Conservation (phyloP, 345 rosid species). For the Syzygium oleosum region DNA sequence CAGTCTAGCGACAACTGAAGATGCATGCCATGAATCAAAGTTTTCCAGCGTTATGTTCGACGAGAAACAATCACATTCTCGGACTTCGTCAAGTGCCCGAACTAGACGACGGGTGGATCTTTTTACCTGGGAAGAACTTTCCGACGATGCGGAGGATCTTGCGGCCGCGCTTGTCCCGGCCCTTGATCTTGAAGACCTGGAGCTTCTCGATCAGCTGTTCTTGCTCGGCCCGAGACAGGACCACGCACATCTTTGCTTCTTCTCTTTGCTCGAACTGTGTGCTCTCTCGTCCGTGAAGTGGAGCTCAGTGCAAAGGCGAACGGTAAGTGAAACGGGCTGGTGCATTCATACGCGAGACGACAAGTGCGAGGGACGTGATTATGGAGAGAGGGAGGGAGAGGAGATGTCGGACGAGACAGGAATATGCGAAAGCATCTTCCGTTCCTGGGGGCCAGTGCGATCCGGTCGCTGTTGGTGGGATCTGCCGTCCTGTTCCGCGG, state of each 20-base stretch:
- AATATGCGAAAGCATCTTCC: background rate
- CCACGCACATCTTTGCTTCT: background rate
- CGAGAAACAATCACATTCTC: background rate
- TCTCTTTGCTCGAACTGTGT: background rate
- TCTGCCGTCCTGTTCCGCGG: background rate
- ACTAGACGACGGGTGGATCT: background rate
- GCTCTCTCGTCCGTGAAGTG: background rate
- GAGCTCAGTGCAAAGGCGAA: background rate
- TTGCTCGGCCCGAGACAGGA: slow-evolving; percentile 8
- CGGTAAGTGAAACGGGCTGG: background rate
- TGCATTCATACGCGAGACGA: background rate
- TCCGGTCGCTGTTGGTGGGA: background rate
- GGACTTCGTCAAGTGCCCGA: background rate
- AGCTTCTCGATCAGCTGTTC: slow-evolving; percentile 28
- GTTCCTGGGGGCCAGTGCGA: background rate
- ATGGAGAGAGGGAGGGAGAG: background rate
- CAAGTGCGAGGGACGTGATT: background rate
- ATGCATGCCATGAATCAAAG: background rate
- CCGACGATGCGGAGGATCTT: slow-evolving; percentile 33
- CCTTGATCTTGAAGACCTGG: slow-evolving; percentile 32
- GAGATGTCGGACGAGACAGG: background rate
- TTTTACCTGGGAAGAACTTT: slow-evolving; percentile 38
- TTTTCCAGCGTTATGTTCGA: background rate
- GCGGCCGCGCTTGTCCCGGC: slow-evolving; percentile 39
- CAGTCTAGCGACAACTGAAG: background rate